Evolutionary conservation across 306 rosid genomes (phyloP), one percentile per base, ranked within the genome.

Genomic region (Oxytropis ochrocephala): DNA sequence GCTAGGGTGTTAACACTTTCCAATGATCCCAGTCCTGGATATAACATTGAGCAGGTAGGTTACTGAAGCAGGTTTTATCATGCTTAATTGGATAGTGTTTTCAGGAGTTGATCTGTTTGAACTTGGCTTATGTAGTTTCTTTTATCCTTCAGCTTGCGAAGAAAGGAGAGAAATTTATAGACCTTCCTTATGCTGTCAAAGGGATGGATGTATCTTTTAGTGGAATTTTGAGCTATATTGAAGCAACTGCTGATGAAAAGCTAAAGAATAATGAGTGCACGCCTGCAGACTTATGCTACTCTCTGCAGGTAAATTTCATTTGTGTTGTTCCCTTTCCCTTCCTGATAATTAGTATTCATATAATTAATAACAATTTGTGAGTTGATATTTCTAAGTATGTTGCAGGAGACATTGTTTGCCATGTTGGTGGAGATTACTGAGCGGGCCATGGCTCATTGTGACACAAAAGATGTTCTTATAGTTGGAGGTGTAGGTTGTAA

Each of bases 401-500:
- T 79, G 63, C 79, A 90, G 96, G 98, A 90, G 80, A 90, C 89
- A 0, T 7, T 90, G 67, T 92, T 82, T 70, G 96, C 98, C 42
- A 92, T 92, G 98, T 91, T 92, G 63, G 98, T 90, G 76, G 96
- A 92, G 91, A 90, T 92, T 33, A 92, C 98, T 1, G 96, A 92
- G 65, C 83, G 96, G 11, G 98, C 96, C 49, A 92, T 89, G 98
- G 98, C 98, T 61, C 98, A 90, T 47, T 92, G 96, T 66, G 98
- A 92, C 81, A 78, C 53, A 30, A 88, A 88, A 74, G 98, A 90
- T 79, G 88, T 92, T 65, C 98, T 92, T 53, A 90, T 92, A 47
- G 98, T 90, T 42, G 96, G 98, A 11, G 98, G 98, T 36, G 98
- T 92, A 3, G 96, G 96, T 35, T 92, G 98, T 86, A 92, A 92